A percentile compares a stretch with the other conserved stretches of the same genome.
These are phyloP conservation scores for Umbelopsis sp. DNA, from an alignment of 192 early-diverging fungal genomes.

Conservation along the genomic window DNA sequence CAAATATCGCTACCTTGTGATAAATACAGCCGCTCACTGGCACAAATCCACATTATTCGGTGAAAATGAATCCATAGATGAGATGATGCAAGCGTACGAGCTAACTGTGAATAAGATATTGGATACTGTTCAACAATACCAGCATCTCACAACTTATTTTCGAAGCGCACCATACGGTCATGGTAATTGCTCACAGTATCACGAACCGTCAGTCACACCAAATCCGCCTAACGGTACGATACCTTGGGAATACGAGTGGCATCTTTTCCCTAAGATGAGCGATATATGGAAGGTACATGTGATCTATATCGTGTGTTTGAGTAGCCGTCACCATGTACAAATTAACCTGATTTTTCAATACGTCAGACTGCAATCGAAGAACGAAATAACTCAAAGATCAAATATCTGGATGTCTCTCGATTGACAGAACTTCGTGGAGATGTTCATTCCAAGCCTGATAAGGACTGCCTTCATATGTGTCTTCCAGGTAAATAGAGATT, in stretches of 20 bases:
- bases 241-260: conserved; percentile 39
- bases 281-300: conserved; percentile 28
- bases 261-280: conserved; percentile 33
- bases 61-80: conserved; percentile 15
- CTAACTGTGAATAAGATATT: conserved; percentile 19
- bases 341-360: neutral
- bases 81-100: conserved; percentile 28
- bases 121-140: conserved; percentile 24
- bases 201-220: conserved; percentile 17
- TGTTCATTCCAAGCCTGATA: conserved; percentile 33
- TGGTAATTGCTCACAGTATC: conserved; percentile 34
- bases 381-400: conserved; percentile 23
- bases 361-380: conserved; percentile 21
- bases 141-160: conserved; percentile 32
- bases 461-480: conserved; percentile 40
- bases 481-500: conserved; percentile 30
- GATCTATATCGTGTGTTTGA: neutral
- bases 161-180: conserved; percentile 39
- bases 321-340: neutral
- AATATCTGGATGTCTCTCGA: conserved; percentile 20
- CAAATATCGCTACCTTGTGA: conserved; percentile 32
- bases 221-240: conserved; percentile 24
- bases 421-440: conserved; percentile 36
- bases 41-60: conserved; percentile 28
- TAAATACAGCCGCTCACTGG: conserved; percentile 44